Percentiles rank a stretch among this genome's conserved stretches.
phyloP scores from a whole-genome alignment of 805 yeast species.

The Kluyveromyces aestuarii region DNA sequence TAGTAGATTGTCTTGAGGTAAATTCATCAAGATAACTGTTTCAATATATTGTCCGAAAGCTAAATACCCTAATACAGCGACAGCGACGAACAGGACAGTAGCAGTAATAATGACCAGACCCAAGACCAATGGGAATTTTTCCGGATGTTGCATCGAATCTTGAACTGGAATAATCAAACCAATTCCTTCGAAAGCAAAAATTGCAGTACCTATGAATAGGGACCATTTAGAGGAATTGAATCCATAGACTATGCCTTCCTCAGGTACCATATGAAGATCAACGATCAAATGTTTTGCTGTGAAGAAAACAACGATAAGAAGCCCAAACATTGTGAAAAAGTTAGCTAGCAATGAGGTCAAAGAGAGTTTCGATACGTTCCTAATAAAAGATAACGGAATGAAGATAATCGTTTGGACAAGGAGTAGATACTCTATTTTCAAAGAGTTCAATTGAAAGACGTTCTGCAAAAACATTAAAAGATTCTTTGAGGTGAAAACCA shows the following conservation, averaged over 20 bases:
- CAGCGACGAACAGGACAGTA: constrained; percentile 48
- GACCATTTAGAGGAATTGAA: constrained; percentile 57
- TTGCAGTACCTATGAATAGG: constrained; percentile 72
- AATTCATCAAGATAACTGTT: constrained; percentile 62
- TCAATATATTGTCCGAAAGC: constrained; percentile 57
- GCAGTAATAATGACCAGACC: constrained; percentile 54
- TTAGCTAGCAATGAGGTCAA: constrained; percentile 66
- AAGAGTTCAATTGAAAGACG: constrained; percentile 30
- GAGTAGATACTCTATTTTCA: constrained; percentile 40
- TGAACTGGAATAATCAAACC: constrained; percentile 76
- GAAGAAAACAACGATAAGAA: constrained; percentile 53
- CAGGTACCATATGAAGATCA: constrained; percentile 34
- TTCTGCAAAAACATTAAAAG: constrained; percentile 51
- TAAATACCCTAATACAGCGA: constrained; percentile 61
- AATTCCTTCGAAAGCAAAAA: constrained; percentile 83
- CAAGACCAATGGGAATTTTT: constrained; percentile 59
- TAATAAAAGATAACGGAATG: constrained; percentile 59
- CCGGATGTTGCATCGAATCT: constrained; percentile 71
- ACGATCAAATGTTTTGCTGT: constrained; percentile 29
- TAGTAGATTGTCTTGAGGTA: constrained; percentile 57
- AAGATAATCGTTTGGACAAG: constrained; percentile 47
- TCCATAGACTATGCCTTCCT: constrained; percentile 38
- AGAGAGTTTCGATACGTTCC: constrained; percentile 71
- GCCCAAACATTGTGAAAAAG: constrained; percentile 55
- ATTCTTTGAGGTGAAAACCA: constrained; percentile 70